Percentiles rank a stretch among this genome's conserved stretches.
Evolutionary conservation across 164 flowering plant species (phyloP).

Genomic region (Berberis thunbergii): DNA sequence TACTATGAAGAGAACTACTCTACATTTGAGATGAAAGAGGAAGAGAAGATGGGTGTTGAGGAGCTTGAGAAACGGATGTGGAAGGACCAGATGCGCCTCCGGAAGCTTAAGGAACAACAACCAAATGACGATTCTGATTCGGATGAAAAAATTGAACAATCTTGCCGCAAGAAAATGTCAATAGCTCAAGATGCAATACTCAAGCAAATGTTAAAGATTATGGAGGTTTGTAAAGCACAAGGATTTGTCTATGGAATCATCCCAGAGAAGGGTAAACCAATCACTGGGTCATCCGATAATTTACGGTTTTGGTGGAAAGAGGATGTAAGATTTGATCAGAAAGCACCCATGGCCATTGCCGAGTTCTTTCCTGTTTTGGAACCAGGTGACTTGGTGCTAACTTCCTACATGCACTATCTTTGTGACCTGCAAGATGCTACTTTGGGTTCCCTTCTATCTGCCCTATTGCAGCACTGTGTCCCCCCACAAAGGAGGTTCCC

Average conservation of each 20-base stretch:
- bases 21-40: constrained; percentile 8
- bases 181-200: constrained; percentile 82
- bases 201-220: constrained; percentile 83
- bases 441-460: constrained; percentile 58
- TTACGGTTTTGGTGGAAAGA: constrained; percentile 94
- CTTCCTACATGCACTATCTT: constrained; percentile 36
- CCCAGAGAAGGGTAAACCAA: constrained; percentile 87
- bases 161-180: constrained; percentile 83
- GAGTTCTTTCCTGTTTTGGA: constrained; percentile 41
- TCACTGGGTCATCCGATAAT: constrained; percentile 84
- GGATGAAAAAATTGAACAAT: constrained; percentile 55
- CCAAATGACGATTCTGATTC: constrained; percentile 19
- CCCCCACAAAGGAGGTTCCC: constrained; percentile 74
- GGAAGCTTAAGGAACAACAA: constrained; percentile 37
- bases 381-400: constrained; percentile 9
- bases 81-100: constrained; percentile 37
- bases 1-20: too few species aligned
- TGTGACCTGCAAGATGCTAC: constrained; percentile 73
- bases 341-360: constrained; percentile 76
- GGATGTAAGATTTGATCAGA: constrained; percentile 71
- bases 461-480: constrained; percentile 75
- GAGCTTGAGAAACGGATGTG: constrained; percentile 55
- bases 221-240: constrained; percentile 89
- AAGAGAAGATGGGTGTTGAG: constrained; percentile 44
- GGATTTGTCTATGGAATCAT: constrained; percentile 92